These are phyloP conservation scores for Neurospora pannonica DNA, from an alignment of 495 filamentous ascomycete species.

Conservation along the genomic window DNA sequence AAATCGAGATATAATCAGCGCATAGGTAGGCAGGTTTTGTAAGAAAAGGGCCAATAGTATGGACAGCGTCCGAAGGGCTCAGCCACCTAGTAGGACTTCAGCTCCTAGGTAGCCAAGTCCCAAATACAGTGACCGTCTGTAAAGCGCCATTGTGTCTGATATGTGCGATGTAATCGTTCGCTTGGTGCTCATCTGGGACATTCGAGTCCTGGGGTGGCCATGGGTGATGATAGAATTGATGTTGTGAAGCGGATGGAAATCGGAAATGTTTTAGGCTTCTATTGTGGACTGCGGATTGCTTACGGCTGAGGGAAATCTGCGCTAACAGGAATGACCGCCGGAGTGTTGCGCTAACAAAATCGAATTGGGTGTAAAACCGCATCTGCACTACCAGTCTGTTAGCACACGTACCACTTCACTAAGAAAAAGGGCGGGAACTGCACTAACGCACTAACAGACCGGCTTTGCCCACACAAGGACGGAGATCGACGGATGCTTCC, in stretches of 20 bases:
- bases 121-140: not conserved
- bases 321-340: not conserved
- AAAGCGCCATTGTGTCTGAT: not conserved
- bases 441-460: too few relatives aligned
- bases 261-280: not conserved
- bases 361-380: too few relatives aligned
- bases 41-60: not conserved
- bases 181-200: not conserved
- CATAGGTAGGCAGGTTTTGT: not conserved
- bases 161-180: not conserved
- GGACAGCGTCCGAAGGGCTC: not conserved
- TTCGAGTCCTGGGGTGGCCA: not conserved
- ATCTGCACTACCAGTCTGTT: too few relatives aligned
- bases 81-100: not conserved
- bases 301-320: not conserved
- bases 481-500: too few relatives aligned
- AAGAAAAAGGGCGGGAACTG: fast-evolving
- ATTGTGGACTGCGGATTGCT: not conserved
- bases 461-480: too few relatives aligned
- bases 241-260: not conserved
- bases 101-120: not conserved
- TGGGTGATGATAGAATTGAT: not conserved
- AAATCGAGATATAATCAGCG: not conserved
- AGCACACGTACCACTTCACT: too few relatives aligned
- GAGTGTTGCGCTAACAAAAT: too few relatives aligned